Evolutionary conservation across 306 rosid species (phyloP), one percentile per base, ranked within the genome.

Genomic region (Adenanthera pavonina): DNA sequence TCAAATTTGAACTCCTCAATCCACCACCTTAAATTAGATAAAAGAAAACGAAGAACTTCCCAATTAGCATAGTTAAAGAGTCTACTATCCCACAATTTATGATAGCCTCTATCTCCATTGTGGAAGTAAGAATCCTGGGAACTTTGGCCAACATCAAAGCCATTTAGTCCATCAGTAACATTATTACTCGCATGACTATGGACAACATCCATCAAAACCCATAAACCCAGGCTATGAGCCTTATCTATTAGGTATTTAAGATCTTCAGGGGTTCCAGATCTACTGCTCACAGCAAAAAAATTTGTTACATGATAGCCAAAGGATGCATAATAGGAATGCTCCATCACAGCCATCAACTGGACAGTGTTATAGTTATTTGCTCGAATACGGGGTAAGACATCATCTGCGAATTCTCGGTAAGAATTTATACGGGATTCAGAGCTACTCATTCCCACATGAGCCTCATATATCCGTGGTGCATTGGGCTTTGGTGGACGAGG

Each of bases 381-480:
- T 67, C 34, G 87, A 75, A 93, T 89, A 76, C 94, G 99, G 85
- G 99, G 99, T 83, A 95, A 88, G 72, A 93, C 52, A 59, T 89
- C 86, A 79, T 95, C 99, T 41, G 99, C 99, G 81, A 95, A 95
- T 87, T 93, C 97, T 83, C 89, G 89, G 84, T 95, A 95, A 64
- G 97, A 93, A 91, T 81, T 91, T 68, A 95, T 83, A 34, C 85
- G 83, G 54, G 95, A 95, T 75, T 95, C 99, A 82, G 93, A 88
- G 95, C 97, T 82, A 85, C 99, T 95, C 99, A 95, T 95, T 81
- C 99, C 99, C 52, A 95, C 99, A 74, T 95, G 99, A 77, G 97
- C 94, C 87, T 95, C 99, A 61, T 95, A 95, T 88, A 95, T 85
- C 57, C 97, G 87, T 30, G 94, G 94, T 74, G 95, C 95, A 41